phyloP scores from a whole-genome alignment of 768 basidiomycete species.

The Mycena haematopus region DNA sequence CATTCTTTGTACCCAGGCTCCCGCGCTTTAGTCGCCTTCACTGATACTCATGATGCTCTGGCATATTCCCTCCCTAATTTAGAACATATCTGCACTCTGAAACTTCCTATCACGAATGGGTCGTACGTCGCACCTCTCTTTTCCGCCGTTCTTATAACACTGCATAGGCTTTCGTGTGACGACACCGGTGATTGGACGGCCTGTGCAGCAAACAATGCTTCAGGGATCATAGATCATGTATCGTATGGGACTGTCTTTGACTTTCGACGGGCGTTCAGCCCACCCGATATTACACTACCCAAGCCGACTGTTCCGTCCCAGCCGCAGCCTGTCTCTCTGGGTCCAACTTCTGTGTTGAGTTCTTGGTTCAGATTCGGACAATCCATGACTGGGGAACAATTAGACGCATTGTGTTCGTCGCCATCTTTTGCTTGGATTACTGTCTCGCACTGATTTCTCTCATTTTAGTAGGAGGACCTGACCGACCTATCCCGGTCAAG shows the following conservation, averaged over 20 bases:
- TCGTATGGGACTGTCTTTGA: conserved; percentile 67
- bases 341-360: conserved; percentile 59
- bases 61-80: conserved; percentile 71
- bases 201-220: conserved; percentile 44
- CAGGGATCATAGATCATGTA: conserved; percentile 43
- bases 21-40: conserved; percentile 62
- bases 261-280: conserved; percentile 54
- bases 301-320: conserved; percentile 55
- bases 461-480: conserved; percentile 69
- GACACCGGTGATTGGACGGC: conserved; percentile 62
- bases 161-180: conserved; percentile 49
- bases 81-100: conserved; percentile 57
- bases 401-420: conserved; percentile 66
- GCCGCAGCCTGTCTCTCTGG: conserved; percentile 67
- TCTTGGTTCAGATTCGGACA: conserved; percentile 62
- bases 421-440: conserved; percentile 11
- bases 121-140: conserved; percentile 33
- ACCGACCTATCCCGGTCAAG: conserved; percentile 57
- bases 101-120: conserved; percentile 41
- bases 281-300: conserved; percentile 53
- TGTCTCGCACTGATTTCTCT: not conserved
- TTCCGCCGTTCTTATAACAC: conserved; percentile 26
- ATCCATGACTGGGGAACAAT: conserved; percentile 60
- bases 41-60: conserved; percentile 52
- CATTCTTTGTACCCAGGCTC: conserved; percentile 42